Conservation (phyloP, 768 basidiomycete species). For the Suillus luteus region DNA sequence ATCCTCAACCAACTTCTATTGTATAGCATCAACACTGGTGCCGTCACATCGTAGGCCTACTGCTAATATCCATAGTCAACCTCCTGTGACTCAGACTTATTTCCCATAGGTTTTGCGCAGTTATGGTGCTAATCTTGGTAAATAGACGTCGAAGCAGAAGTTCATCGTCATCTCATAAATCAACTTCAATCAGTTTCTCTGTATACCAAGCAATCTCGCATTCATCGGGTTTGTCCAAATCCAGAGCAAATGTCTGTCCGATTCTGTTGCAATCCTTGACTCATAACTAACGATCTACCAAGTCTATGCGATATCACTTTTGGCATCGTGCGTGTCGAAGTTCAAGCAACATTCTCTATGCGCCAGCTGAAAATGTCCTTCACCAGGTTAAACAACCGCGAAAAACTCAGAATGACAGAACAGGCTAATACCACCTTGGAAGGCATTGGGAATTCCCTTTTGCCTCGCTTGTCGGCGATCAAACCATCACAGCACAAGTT, state of each 20-base stretch:
- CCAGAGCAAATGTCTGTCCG: constrained; percentile 19
- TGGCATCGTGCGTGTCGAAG: constrained; percentile 19
- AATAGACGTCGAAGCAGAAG: background rate
- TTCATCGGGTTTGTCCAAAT: constrained; percentile 19
- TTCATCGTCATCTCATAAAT: background rate
- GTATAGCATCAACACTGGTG: constrained; percentile 23
- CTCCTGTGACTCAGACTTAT: background rate
- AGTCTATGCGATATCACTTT: constrained; percentile 23
- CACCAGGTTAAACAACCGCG: constrained; percentile 4
- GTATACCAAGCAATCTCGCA: constrained; percentile 5
- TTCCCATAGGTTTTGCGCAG: constrained; percentile 11
- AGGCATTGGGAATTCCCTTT: background rate
- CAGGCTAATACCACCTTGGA: background rate
- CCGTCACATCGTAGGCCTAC: constrained; percentile 16
- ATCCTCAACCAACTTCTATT: constrained; percentile 21
- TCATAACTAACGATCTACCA: background rate
- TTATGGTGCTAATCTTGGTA: constrained; percentile 17
- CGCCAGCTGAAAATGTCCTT: background rate
- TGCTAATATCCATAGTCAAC: background rate
- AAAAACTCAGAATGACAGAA: background rate
- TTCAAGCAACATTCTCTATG: background rate
- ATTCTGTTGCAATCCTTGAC: background rate
- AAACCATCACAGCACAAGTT: background rate
- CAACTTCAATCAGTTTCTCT: constrained; percentile 10
- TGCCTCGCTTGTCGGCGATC: background rate